Conservation (phyloP, 192 early-diverging fungal species). For the Lunasporangiospora selenospora region DNA sequence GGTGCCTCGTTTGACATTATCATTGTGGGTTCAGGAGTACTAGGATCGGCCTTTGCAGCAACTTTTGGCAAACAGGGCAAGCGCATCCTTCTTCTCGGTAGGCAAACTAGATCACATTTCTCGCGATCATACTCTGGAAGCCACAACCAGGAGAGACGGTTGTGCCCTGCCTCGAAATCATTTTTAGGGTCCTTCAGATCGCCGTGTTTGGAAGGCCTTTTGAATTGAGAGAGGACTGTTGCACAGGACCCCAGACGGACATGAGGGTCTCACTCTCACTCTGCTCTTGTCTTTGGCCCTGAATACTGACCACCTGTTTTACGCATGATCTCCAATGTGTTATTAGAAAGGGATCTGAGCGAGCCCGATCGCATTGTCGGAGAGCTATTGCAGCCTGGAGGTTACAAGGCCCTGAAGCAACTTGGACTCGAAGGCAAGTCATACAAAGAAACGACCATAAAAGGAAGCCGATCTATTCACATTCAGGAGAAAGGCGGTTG, state of each 20-base stretch:
- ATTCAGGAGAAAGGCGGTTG: neutral
- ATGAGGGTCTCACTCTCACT: no score
- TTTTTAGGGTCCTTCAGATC: no score
- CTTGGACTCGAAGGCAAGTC: conserved; percentile 75
- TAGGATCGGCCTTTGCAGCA: conserved; percentile 86
- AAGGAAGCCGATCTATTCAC: neutral
- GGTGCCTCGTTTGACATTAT: conserved; percentile 75
- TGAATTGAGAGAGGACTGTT: no score
- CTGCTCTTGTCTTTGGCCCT: no score
- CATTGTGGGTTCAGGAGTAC: conserved; percentile 92
- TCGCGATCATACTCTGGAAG: no score
- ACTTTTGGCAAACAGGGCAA: conserved; percentile 78
- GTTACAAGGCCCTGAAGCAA: conserved; percentile 78
- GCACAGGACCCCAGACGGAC: no score
- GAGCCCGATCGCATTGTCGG: conserved; percentile 99
- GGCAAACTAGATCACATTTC: no score
- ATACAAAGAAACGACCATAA: neutral
- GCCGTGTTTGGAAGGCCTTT: no score
- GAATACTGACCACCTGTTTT: no score
- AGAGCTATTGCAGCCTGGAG: conserved; percentile 96
- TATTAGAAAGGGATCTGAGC: conserved; percentile 83
- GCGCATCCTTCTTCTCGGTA: conserved; percentile 68
- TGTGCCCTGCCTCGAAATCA: no score
- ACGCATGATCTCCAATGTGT: no score
- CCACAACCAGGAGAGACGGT: no score